Percentiles rank a stretch among this genome's conserved stretches.
phyloP scores from a whole-genome alignment of 345 rosid species.

The Salix arbutifolia region DNA sequence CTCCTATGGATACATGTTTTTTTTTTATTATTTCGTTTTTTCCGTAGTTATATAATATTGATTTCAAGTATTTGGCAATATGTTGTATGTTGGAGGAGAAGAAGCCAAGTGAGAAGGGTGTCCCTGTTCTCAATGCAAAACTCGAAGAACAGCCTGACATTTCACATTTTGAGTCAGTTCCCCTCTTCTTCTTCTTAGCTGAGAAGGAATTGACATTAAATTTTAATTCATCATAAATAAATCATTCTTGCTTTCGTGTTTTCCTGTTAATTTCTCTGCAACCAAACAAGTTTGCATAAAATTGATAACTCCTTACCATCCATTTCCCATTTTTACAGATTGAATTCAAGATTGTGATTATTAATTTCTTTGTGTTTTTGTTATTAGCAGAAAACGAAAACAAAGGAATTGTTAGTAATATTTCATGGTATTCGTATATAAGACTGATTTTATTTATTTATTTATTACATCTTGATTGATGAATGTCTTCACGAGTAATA shows the following conservation, averaged over 20 bases:
- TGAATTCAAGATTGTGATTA: neutral
- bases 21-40: no score
- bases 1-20: no score
- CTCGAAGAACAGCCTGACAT: neutral
- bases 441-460: neutral
- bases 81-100: conserved; percentile 5
- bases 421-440: neutral
- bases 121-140: neutral
- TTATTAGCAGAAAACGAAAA: neutral
- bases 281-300: neutral
- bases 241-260: neutral
- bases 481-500: neutral
- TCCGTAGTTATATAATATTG: neutral
- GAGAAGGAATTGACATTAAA: neutral
- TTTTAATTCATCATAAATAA: neutral
- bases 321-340: neutral
- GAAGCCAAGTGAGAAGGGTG: neutral
- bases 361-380: no score
- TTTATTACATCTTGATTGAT: neutral
- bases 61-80: neutral
- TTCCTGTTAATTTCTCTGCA: neutral
- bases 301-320: neutral
- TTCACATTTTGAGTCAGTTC: conserved; percentile 14
- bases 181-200: neutral
- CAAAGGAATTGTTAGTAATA: neutral